Base-by-base conservation (phyloP, 805 yeast species). In the Cephaloascus fragrans region DNA sequence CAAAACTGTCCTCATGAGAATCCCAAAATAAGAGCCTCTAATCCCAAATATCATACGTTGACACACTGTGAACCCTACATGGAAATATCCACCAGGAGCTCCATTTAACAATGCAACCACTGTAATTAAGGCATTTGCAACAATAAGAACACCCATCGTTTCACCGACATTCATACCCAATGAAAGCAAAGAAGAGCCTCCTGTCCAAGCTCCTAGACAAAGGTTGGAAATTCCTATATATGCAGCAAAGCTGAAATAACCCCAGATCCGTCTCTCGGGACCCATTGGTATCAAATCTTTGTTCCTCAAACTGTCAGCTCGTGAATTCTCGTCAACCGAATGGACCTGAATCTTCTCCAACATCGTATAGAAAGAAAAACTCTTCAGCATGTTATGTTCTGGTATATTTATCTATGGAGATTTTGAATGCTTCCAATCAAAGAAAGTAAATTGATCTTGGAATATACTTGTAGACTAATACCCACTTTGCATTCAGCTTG, bases 91-190 rank as follows among this genome's bases (percentile, higher is more conserved):
- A 34, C 80, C 80, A 0, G 71, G 74, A 37, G 57, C 62, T 15
- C 73, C 65, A 47, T 71, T 71, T 8, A 70, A 61, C 31, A 68
- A 46, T 14, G 77, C 69, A 41, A 66, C 61, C 4, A 57, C 15
- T 32, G 67, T 55, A n/a, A 74, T 69, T n/a, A 74, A 44, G 4
- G 65, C 46, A 49, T 72, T 73, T 23, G 73, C 77, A n/a, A 74
- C 44, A 26, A 67, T 58, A 35, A 61, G 56, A 17, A 66, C 59
- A 6, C 71, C 69, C 50, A 74, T 62, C 5, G 71, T 60, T 37
- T 71, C 69, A 4, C 65, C 58, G 34, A 71, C 68, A 32, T 64
- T 59, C 39, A 72, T 51, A 2, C 78, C 78, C 6, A 67, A 53
- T 4, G 62, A 45, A 6, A 73, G 45, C 9, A 73, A 57, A 2